Base-by-base conservation (phyloP, 1,284 basidiomycete genomes). In the Leccinum huronense region DNA sequence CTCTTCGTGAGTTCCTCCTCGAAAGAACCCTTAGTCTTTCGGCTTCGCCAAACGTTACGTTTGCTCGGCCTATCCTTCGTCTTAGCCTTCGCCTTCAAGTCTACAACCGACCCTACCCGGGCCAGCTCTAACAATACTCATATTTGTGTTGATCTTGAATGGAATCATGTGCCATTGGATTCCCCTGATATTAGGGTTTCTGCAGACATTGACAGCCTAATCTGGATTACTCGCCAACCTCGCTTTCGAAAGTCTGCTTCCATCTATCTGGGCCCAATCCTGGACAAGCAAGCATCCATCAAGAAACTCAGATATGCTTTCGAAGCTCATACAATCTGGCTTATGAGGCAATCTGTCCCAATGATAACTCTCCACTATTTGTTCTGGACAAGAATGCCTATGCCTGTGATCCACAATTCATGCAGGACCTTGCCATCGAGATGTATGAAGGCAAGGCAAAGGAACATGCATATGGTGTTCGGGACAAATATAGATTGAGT, bases 281-380 rank as follows among this genome's bases (percentile, higher is more conserved):
- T 45, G 8, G 4, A 45, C 42, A 45, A 19, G 42, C 9, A 45
- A 7, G 7, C 42, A 45, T 4, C 42, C 6, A 45, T 45, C n/a
- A 45, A n/a, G 3, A 45, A 38, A 66, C 64, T 14, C 67, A 68
- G 3, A 13, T 68, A 14, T 31, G 51, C 2, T 68, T 66, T 14
- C 5, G 61, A 6, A 68, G 59, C 7, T 5, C 63, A 10, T 68
- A 68, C n/a, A 68, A 68, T 27, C 67, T 68, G 6, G 11, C 5
- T 11, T 68, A 68, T 57, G 61, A 68, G 30, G 67, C 19, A 0
- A n/a, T 68, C 1, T 27, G 33, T 3, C 60, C 63, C 0, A 64
- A 61, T 14, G 27, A 68, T 38, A 68, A 68, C 11, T 5, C 30
- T 0, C 54, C 60, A 0, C 55, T n/a, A 5, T 68, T 63, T 40